These are phyloP conservation scores for Sarcomyxa edulis DNA, from an alignment of 768 basidiomycete genomes.

Conservation along the genomic window DNA sequence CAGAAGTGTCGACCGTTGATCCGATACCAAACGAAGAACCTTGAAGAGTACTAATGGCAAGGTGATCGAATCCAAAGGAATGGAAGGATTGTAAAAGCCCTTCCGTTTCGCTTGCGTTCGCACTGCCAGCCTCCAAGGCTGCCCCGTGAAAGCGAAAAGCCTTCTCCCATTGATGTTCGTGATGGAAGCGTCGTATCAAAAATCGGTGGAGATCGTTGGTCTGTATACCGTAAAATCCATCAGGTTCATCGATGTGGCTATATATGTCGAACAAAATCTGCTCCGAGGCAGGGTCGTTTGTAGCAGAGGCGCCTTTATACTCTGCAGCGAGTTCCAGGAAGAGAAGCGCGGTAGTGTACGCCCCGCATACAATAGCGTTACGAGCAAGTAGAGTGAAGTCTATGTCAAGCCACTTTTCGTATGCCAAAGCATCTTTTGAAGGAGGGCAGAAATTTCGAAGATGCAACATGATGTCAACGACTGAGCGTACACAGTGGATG, in stretches of 20 bases:
- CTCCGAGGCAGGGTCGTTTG: slow-evolving; percentile 39
- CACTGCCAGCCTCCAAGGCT: slow-evolving; percentile 57
- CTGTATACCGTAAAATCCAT: slow-evolving; percentile 95
- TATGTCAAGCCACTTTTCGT: slow-evolving; percentile 79
- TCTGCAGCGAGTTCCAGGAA: slow-evolving; percentile 81
- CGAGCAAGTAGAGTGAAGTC: slow-evolving; percentile 68
- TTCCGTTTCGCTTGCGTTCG: slow-evolving; percentile 37
- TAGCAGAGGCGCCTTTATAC: slow-evolving; percentile 21
- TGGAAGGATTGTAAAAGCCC: slow-evolving; percentile 80
- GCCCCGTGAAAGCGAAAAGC: slow-evolving; percentile 91
- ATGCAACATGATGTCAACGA: slow-evolving; percentile 77
- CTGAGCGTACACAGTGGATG: slow-evolving; percentile 42
- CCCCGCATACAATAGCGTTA: slow-evolving; percentile 71
- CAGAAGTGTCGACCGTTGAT: slow-evolving; percentile 26
- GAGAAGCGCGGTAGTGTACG: slow-evolving; percentile 85
- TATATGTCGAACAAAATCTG: slow-evolving; percentile 89
- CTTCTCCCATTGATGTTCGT: slow-evolving; percentile 90
- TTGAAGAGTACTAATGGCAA: slow-evolving; percentile 72
- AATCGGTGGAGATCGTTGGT: slow-evolving; percentile 73
- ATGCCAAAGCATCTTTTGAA: slow-evolving; percentile 34
- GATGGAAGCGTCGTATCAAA: slow-evolving; percentile 81
- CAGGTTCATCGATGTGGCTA: slow-evolving; percentile 93
- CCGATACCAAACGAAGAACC: slow-evolving; percentile 28
- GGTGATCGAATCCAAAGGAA: slow-evolving; percentile 82
- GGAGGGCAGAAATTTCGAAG: slow-evolving; percentile 62